Evolutionary conservation across 192 early-diverging fungal species (phyloP).

Genomic region (Spinellus fusiger): DNA sequence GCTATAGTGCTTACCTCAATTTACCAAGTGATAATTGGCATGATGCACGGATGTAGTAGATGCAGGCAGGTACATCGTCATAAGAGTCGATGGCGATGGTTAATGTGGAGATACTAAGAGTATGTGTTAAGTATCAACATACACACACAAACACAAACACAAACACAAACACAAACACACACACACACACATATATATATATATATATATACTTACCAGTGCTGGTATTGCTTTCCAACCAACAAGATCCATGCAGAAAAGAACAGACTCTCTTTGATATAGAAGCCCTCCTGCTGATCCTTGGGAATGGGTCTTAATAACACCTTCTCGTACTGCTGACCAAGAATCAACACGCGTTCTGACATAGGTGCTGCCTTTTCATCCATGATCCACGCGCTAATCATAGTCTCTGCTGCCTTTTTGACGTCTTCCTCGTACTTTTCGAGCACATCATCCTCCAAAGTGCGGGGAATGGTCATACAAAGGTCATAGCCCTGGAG

Average conservation of each 20-base stretch:
- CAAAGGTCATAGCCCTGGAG: slow-evolving; percentile 43
- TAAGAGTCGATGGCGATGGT: slow-evolving; percentile 49
- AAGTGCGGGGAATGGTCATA: slow-evolving; percentile 42
- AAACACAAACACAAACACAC: background rate
- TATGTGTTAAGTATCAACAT: background rate
- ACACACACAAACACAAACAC: background rate
- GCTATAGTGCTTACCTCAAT: slow-evolving; percentile 25
- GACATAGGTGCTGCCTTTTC: slow-evolving; percentile 57
- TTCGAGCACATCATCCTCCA: slow-evolving; percentile 41
- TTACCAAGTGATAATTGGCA: slow-evolving; percentile 45
- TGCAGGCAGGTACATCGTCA: slow-evolving; percentile 42
- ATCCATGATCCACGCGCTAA: slow-evolving; percentile 54
- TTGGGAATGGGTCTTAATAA: slow-evolving; percentile 31
- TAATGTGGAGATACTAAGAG: slow-evolving; percentile 44
- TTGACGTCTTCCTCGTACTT: slow-evolving; percentile 47
- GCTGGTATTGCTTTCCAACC: slow-evolving; percentile 50
- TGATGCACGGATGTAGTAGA: slow-evolving; percentile 46
- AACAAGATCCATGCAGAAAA: slow-evolving; percentile 50
- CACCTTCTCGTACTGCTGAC: slow-evolving; percentile 55
- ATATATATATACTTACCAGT: slow-evolving; percentile 30
- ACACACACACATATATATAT: background rate
- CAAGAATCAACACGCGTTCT: slow-evolving; percentile 51
- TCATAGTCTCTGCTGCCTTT: slow-evolving; percentile 44
- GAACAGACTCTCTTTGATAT: slow-evolving; percentile 31
- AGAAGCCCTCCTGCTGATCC: slow-evolving; percentile 34